phyloP scores from a whole-genome alignment of 352 stramenopile species.

The Thalassiosira gravida region DNA sequence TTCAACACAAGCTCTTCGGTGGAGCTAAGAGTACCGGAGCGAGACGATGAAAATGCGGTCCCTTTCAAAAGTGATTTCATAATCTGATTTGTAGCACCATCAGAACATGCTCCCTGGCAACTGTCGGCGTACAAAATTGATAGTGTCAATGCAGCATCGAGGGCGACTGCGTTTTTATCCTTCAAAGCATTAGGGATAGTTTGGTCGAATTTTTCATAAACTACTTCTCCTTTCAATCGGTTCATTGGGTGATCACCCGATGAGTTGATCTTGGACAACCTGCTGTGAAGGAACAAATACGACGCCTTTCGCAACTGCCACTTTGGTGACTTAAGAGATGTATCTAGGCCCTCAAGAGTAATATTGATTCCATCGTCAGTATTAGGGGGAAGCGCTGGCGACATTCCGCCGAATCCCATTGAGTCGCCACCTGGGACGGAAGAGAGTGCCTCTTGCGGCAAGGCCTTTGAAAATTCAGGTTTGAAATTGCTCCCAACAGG shows the following conservation, averaged over 20 bases:
- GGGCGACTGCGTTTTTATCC: constrained; percentile 79
- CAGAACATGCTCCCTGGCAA: constrained; percentile 56
- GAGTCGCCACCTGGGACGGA: constrained; percentile 2
- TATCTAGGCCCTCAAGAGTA: constrained; percentile 52
- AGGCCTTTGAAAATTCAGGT: not conserved
- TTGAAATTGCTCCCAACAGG: not conserved
- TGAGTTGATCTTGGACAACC: constrained; percentile 47
- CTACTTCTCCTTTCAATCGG: constrained; percentile 47
- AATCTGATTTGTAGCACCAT: constrained; percentile 65
- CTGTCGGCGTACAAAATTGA: constrained; percentile 69
- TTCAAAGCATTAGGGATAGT: constrained; percentile 56
- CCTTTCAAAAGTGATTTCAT: constrained; percentile 71
- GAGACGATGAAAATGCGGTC: constrained; percentile 74
- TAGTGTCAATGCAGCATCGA: constrained; percentile 76
- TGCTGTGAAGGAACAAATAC: constrained; percentile 70
- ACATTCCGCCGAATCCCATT: constrained; percentile 5
- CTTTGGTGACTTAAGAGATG: constrained; percentile 67
- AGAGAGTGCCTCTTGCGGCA: not conserved
- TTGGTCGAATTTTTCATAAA: constrained; percentile 63
- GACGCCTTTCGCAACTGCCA: constrained; percentile 81
- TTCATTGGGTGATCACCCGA: constrained; percentile 40
- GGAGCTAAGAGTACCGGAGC: constrained; percentile 64
- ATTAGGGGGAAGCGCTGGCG: constrained; percentile 3
- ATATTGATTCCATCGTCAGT: constrained; percentile 40
- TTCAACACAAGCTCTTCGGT: constrained; percentile 73